Evolutionary conservation across 768 basidiomycete species (phyloP).

Genomic region (Leccinum uliginosum): DNA sequence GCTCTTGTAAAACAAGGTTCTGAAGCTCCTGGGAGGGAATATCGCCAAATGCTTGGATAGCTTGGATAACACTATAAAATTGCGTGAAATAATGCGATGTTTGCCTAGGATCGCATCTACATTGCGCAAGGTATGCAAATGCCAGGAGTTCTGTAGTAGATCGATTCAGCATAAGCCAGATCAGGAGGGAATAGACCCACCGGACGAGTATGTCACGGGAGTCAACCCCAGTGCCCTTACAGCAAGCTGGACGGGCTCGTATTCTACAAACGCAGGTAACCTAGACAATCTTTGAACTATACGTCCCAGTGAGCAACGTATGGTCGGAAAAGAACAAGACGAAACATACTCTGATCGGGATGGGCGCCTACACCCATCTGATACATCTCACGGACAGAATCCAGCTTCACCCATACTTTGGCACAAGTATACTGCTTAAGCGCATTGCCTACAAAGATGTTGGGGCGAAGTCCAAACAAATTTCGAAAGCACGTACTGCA

Average conservation of each 20-base stretch:
- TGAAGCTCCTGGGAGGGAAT: slow-evolving; percentile 45
- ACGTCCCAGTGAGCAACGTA: slow-evolving; percentile 3
- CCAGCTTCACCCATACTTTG: slow-evolving; percentile 47
- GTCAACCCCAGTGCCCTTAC: slow-evolving; percentile 63
- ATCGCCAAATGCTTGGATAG: slow-evolving; percentile 47
- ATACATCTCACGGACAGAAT: slow-evolving; percentile 65
- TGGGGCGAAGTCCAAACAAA: slow-evolving; percentile 11
- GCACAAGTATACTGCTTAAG: slow-evolving; percentile 42
- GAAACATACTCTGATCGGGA: slow-evolving; percentile 63
- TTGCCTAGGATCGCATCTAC: slow-evolving; percentile 68
- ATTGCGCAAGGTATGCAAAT: slow-evolving; percentile 80
- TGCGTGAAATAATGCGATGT: slow-evolving; percentile 63
- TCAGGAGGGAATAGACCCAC: slow-evolving; percentile 34
- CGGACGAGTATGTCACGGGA: slow-evolving; percentile 57
- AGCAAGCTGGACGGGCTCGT: slow-evolving; percentile 34
- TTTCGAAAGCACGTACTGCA: slow-evolving; percentile 34
- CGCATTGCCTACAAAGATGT: slow-evolving; percentile 35
- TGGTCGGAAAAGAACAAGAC: neutral
- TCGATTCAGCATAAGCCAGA: slow-evolving; percentile 3
- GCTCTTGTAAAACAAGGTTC: slow-evolving; percentile 57
- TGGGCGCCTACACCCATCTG: slow-evolving; percentile 73
- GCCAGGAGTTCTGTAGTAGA: slow-evolving; percentile 53
- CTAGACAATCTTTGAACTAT: slow-evolving; percentile 55
- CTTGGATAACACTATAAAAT: slow-evolving; percentile 47
- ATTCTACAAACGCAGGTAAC: slow-evolving; percentile 38